Conservation (phyloP, 2,329 filamentous ascomycete genomes). For the Emergomyces pasteurianus region DNA sequence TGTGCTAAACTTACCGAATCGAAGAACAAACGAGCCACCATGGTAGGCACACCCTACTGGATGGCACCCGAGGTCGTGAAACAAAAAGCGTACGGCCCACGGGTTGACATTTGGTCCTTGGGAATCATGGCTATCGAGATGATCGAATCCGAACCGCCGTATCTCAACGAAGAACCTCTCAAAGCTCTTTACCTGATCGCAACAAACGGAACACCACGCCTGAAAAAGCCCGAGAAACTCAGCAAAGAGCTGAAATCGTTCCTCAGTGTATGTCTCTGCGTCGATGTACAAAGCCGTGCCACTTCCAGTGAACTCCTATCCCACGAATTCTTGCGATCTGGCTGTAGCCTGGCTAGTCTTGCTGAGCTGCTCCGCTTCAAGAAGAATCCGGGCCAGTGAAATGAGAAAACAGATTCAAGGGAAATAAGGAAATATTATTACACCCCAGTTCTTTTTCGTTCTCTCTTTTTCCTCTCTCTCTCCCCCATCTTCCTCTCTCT, state of each 20-base stretch:
- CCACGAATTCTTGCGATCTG: constrained; percentile 89
- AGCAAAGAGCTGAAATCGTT: constrained; percentile 98
- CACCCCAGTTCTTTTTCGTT: neutral
- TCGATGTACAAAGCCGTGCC: constrained; percentile 88
- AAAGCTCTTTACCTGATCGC: constrained; percentile 97
- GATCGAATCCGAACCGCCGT: constrained; percentile 97
- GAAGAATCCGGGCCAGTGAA: constrained; percentile 30
- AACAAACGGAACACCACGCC: constrained; percentile 87
- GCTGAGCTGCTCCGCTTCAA: constrained; percentile 70
- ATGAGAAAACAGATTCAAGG: neutral
- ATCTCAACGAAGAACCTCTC: constrained; percentile 93
- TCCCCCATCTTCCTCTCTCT: neutral
- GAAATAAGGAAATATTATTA: neutral
- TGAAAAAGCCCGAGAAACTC: constrained; percentile 97
- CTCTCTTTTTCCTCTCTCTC: neutral
- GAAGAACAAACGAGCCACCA: constrained; percentile 93
- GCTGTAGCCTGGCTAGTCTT: constrained; percentile 70
- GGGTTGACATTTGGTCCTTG: constrained; percentile 97
- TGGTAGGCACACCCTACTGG: constrained; percentile 99
- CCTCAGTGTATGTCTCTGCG: constrained; percentile 88
- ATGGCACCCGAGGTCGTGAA: constrained; percentile 99
- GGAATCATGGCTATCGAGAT: constrained; percentile 99
- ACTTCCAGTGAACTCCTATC: constrained; percentile 79
- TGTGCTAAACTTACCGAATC: constrained; percentile 96
- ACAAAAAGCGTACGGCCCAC: constrained; percentile 96